Conservation (phyloP, 371 early-diverging fungal genomes). For the Coemansia sp. region DNA sequence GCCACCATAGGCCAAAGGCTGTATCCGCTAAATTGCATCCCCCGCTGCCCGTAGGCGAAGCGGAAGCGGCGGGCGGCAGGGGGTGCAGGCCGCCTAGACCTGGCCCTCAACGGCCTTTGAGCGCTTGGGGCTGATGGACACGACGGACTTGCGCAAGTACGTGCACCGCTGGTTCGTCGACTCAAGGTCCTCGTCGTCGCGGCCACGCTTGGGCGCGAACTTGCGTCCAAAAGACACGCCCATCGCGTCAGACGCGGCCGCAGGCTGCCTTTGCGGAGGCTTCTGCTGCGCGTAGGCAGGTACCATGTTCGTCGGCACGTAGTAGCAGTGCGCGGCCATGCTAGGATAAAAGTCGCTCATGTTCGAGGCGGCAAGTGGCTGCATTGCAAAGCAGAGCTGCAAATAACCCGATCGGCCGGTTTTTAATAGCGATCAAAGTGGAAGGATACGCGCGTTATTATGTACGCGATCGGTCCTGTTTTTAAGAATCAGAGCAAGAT, state of each 20-base stretch:
- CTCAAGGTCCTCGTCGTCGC: conserved; percentile 23
- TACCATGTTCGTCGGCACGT: conserved; percentile 17
- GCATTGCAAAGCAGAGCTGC: not conserved
- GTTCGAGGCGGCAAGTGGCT: not conserved
- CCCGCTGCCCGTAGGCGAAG: too few species aligned
- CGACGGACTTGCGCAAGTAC: conserved; percentile 37
- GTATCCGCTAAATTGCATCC: too few species aligned
- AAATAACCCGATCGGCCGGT: not conserved
- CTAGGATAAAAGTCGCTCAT: conserved; percentile 23
- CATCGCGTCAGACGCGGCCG: not conserved
- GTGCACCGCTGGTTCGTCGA: conserved; percentile 21
- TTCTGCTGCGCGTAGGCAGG: conserved; percentile 7
- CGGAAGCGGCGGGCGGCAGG: too few species aligned
- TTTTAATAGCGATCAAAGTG: not conserved
- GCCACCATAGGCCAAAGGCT: too few species aligned
- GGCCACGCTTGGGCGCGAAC: conserved; percentile 36
- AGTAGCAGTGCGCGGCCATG: conserved; percentile 45
- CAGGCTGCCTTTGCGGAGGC: not conserved
- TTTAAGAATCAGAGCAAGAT: not conserved
- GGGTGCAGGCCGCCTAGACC: not conserved
- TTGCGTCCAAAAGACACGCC: conserved; percentile 17
- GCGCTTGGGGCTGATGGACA: conserved; percentile 35
- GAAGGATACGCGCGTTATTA: not conserved
- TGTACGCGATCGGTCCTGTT: conserved; percentile 10
- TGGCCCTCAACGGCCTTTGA: conserved; percentile 29